Base-by-base conservation (phyloP, 1,284 basidiomycete species). In the Sporisorium graminicola region DNA sequence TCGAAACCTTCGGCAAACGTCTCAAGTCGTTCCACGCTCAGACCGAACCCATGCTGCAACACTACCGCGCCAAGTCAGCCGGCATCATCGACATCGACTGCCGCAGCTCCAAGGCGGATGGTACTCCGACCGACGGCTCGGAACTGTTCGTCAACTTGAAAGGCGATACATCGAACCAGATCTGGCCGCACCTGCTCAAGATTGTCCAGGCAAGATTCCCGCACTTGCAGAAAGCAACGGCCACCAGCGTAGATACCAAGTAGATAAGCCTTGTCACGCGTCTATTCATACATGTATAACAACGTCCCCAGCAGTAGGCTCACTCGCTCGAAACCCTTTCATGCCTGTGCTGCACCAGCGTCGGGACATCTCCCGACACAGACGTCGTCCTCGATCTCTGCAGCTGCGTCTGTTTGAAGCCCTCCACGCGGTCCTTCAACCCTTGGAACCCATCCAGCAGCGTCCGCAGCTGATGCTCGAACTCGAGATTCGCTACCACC, bases 141-240 rank as follows among this genome's bases (percentile, higher is more conserved):
- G 35, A 75, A n/a, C 60, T 72, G 14, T 88, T 95, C n/a, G 90
- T 91, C 71, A 91, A 91, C 13, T 86, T 98, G n/a, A 88, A 89
- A 27, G 95, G 95, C 6, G 88, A 89, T 72, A 93, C 93, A 18
- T 94, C 93, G 24, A 93, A 98, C 85, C 93, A 97, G 87, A 97
- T 98, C 77, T 95, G 93, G 93, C 93, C 93, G 2, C 88, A 91
- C 77, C 88, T 95, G 6, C 91, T 93, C 65, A 86, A 86, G 35
- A 86, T 90, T 22, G 87, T 94, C 33, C 51, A 51, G 29, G 31
- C 52, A 13, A 54, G 79, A 22, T 81, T 77, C 52, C 69, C 74
- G 5, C 1, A 64, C 3, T 40, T 76, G 5, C 53, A 59, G 37
- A 3, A 56, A 12, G 35, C 37, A 16, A 12, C 42, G 22, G 18